Evolutionary conservation across 1,284 basidiomycete species (phyloP), one percentile per base, ranked within the genome.

Genomic region (Neonothopanus nambi): DNA sequence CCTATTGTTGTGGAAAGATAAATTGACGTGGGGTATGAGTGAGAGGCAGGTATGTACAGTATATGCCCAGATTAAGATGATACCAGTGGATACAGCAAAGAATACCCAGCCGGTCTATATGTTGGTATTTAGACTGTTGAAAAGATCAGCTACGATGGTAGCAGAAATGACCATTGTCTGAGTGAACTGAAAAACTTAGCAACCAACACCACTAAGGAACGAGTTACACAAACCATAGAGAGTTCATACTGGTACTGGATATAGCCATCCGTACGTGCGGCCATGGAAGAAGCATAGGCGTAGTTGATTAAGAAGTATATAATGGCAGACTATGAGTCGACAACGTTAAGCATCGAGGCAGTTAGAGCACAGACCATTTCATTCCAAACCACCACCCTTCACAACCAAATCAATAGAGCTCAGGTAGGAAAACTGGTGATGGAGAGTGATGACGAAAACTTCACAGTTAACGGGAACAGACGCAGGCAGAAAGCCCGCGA

Each of bases 41-140:
- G n/a, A n/a, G n/a, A n/a, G n/a, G n/a, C n/a, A n/a, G n/a, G n/a
- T n/a, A n/a, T n/a, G n/a, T n/a, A n/a, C n/a, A n/a, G n/a, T n/a
- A n/a, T n/a, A n/a, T n/a, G n/a, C n/a, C n/a, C n/a, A n/a, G n/a
- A n/a, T n/a, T n/a, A n/a, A n/a, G n/a, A n/a, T n/a, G n/a, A n/a
- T n/a, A n/a, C n/a, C n/a, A n/a, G n/a, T n/a, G n/a, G n/a, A n/a
- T n/a, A n/a, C n/a, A n/a, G n/a, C n/a, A n/a, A n/a, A n/a, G n/a
- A n/a, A n/a, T n/a, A n/a, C n/a, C n/a, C n/a, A n/a, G n/a, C 82
- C 87, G 9, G 90, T 98, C 96, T 95, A 98, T 0, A 89, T 85
- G 54, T 81, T 84, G 1, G 91, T 93, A 67, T 94, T 93, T 45
- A 99, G 75, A 18, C 93, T 95, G 60, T 92, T 93, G 77, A 90